These are phyloP conservation scores for Gymnopus androsaceus DNA, from an alignment of 1,284 basidiomycete species.

Conservation along the genomic window DNA sequence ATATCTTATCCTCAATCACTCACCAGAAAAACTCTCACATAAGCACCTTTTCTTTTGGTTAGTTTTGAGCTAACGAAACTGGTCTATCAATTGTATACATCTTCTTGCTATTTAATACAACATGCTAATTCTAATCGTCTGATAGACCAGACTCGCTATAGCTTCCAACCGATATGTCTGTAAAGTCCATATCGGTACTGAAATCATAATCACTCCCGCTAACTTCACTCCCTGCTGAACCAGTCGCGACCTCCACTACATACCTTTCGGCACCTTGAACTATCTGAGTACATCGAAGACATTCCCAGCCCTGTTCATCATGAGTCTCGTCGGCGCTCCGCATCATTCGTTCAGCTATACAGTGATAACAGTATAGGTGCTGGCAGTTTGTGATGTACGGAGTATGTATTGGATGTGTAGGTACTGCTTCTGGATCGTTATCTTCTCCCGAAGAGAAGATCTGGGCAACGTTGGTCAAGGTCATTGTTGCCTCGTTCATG, in stretches of 20 bases:
- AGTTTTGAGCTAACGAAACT: no score
- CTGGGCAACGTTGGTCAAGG: constrained; percentile 43
- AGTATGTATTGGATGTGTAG: constrained; percentile 64
- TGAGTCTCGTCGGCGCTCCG: constrained; percentile 66
- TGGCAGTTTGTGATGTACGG: constrained; percentile 78
- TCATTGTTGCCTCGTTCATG: constrained; percentile 51
- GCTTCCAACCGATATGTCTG: constrained; percentile 44
- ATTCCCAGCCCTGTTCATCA: constrained; percentile 70
- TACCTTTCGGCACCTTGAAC: constrained; percentile 60
- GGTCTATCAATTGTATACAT: no score
- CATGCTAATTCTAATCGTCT: constrained; percentile 26
- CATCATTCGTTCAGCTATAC: constrained; percentile 80
- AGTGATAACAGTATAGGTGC: constrained; percentile 87
- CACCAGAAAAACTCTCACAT: no score
- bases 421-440: constrained; percentile 40
- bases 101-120: background rate
- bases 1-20: no score
- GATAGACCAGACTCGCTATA: constrained; percentile 52
- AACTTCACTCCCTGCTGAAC: constrained; percentile 35
- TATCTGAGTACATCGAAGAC: constrained; percentile 70
- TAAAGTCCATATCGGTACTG: constrained; percentile 57
- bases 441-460: constrained; percentile 22
- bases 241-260: constrained; percentile 28
- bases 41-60: no score
- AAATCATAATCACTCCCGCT: constrained; percentile 58